These are phyloP conservation scores for Bryopsis sp. DNA, from an alignment of 139 green algal species.

Conservation along the genomic window DNA sequence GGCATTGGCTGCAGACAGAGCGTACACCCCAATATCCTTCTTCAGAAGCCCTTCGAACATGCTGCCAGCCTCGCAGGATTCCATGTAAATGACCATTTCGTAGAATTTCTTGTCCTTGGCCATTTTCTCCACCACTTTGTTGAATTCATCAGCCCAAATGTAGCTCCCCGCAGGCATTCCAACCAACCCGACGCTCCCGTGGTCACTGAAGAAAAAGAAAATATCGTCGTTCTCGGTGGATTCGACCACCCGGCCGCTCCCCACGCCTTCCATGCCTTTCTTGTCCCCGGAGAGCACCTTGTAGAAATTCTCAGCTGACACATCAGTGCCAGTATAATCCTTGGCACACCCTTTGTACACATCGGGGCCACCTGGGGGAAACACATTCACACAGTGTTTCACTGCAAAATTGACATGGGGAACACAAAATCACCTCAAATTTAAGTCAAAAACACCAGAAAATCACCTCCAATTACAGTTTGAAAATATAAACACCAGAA, in stretches of 20 bases:
- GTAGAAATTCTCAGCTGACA: constrained; percentile 75
- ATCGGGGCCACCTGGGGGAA: constrained; percentile 50
- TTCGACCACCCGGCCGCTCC: constrained; percentile 44
- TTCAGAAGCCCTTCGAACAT: constrained; percentile 84
- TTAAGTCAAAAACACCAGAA: too few relatives aligned
- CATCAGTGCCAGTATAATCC: constrained; percentile 77
- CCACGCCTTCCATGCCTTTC: constrained; percentile 26
- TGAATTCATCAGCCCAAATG: constrained; percentile 84
- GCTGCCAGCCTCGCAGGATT: constrained; percentile 86
- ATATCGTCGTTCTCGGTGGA: constrained; percentile 63
- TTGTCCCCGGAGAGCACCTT: constrained; percentile 69
- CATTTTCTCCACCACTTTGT: constrained; percentile 50
- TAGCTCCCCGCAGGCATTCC: constrained; percentile 80
- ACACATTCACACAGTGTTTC: too few relatives aligned
- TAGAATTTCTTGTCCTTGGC: constrained; percentile 48
- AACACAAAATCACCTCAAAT: too few relatives aligned
- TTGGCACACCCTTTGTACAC: constrained; percentile 73
- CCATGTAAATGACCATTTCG: constrained; percentile 82
- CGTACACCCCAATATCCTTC: constrained; percentile 50
- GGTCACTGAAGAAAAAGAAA: constrained; percentile 79
- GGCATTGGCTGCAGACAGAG: constrained; percentile 79
- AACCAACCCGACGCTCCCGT: constrained; percentile 67
- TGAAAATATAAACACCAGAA: neutral
- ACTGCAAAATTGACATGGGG: too few relatives aligned
- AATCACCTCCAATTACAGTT: too few relatives aligned